phyloP scores from a whole-genome alignment of 495 filamentous ascomycete species.

The Aspergillus kassunensis region DNA sequence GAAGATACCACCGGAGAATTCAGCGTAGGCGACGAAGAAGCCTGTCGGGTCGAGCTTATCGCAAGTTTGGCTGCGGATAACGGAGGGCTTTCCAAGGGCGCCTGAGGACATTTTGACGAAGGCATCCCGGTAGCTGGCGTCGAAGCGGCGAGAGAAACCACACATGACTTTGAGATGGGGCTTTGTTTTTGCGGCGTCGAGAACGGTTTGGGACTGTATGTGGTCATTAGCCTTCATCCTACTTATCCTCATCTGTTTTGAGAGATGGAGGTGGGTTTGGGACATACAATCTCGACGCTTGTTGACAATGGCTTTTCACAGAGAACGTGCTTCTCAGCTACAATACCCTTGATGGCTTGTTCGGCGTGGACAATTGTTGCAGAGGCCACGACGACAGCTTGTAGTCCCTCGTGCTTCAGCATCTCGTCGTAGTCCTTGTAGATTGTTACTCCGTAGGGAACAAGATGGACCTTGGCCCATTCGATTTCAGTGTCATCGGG shows the following conservation, averaged over 20 bases:
- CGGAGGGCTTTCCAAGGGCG: constrained; percentile 45
- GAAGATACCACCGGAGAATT: constrained; percentile 57
- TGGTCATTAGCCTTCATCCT: background rate
- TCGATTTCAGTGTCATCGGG: constrained; percentile 46
- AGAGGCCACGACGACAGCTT: constrained; percentile 50
- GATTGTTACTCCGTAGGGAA: constrained; percentile 42
- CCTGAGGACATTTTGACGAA: constrained; percentile 42
- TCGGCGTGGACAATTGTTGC: constrained; percentile 55
- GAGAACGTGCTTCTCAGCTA: constrained; percentile 49
- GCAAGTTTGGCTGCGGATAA: constrained; percentile 55
- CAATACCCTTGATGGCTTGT: constrained; percentile 53
- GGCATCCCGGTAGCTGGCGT: constrained; percentile 53
- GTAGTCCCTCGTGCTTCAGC: constrained; percentile 50
- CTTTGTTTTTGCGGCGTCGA: constrained; percentile 45
- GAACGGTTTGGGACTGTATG: constrained; percentile 48
- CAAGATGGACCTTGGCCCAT: constrained; percentile 48
- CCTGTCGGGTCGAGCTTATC: constrained; percentile 53
- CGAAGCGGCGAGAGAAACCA: constrained; percentile 57
- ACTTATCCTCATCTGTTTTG: background rate
- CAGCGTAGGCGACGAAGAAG: constrained; percentile 55
- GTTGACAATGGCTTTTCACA: constrained; percentile 55
- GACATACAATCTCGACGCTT: constrained; percentile 45
- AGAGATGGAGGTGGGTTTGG: background rate
- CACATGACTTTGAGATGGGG: constrained; percentile 57
- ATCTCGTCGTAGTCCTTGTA: constrained; percentile 55